phyloP scores from a whole-genome alignment of 2,329 filamentous ascomycete species.

The Monilinia fructigena region DNA sequence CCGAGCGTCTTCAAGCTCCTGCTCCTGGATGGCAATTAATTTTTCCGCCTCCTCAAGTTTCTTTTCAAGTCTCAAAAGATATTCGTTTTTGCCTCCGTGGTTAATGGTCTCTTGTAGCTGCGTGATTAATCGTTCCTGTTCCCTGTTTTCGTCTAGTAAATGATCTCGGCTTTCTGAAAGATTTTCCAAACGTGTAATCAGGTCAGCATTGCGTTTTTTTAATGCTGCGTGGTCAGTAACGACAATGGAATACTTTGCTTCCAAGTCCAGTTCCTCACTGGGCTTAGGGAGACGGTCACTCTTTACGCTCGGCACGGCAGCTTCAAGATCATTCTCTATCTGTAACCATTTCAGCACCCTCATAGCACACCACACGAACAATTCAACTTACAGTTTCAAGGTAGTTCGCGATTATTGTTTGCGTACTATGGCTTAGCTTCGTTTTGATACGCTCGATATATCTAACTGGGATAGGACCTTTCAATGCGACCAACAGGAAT shows the following conservation, averaged over 20 bases:
- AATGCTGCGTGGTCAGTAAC: slow-evolving; percentile 52
- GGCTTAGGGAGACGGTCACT: no score
- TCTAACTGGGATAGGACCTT: slow-evolving; percentile 54
- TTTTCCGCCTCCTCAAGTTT: slow-evolving; percentile 66
- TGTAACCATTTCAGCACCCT: slow-evolving; percentile 5
- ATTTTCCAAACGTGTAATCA: slow-evolving; percentile 58
- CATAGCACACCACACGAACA: background rate
- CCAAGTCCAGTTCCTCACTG: slow-evolving; percentile 40
- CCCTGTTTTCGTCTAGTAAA: slow-evolving; percentile 51
- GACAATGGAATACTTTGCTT: slow-evolving; percentile 49
- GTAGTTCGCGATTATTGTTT: slow-evolving; percentile 43
- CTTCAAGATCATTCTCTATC: slow-evolving; percentile 21
- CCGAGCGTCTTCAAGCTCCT: slow-evolving; percentile 56
- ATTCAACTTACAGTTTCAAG: slow-evolving; percentile 31
- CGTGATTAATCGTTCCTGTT: slow-evolving; percentile 52
- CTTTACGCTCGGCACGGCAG: slow-evolving; percentile 8
- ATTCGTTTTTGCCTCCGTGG: slow-evolving; percentile 49
- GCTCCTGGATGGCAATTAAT: slow-evolving; percentile 69
- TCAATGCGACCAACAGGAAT: slow-evolving; percentile 61
- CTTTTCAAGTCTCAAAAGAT: slow-evolving; percentile 54
- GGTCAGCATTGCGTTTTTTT: slow-evolving; percentile 58
- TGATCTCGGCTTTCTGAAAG: slow-evolving; percentile 63
- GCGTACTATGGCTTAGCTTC: slow-evolving; percentile 45
- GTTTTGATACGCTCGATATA: slow-evolving; percentile 51
- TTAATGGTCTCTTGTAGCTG: slow-evolving; percentile 45